Percentiles rank a stretch among this genome's conserved stretches.
Conservation (phyloP, 2,329 filamentous ascomycete genomes). For the Fusarium sp. region DNA sequence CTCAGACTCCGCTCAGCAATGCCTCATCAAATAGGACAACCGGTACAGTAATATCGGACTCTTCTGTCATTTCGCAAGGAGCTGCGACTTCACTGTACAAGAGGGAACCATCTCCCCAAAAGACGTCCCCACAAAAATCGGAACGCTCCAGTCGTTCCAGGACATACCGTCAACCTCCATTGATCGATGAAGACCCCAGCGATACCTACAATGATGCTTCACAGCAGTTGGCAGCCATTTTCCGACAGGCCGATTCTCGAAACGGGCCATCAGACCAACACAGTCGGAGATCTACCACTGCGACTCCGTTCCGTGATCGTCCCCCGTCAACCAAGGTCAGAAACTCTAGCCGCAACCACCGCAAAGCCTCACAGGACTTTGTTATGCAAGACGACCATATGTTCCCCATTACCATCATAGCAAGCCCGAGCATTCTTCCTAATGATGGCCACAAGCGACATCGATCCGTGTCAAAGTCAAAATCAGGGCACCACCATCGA, state of each 20-base stretch:
- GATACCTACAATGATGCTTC: slow-evolving; percentile 36
- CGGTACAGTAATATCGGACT: slow-evolving; percentile 17
- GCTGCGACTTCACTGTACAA: neutral
- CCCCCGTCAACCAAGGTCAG: neutral
- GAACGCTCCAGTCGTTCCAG: slow-evolving; percentile 11
- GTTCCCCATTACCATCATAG: slow-evolving; percentile 22
- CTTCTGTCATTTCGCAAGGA: slow-evolving; percentile 10
- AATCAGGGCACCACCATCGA: slow-evolving; percentile 18
- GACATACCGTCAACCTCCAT: slow-evolving; percentile 4
- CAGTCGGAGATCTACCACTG: neutral
- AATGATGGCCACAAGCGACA: slow-evolving; percentile 4
- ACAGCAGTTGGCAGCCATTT: neutral
- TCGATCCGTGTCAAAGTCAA: too few species aligned
- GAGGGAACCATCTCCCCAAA: neutral
- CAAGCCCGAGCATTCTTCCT: slow-evolving; percentile 31
- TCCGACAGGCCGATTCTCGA: slow-evolving; percentile 9
- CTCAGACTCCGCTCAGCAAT: slow-evolving; percentile 25
- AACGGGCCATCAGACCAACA: neutral
- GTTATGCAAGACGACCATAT: neutral
- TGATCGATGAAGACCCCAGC: slow-evolving; percentile 44
- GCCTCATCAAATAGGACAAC: slow-evolving; percentile 26
- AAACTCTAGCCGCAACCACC: slow-evolving; percentile 9
- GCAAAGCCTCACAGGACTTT: neutral
- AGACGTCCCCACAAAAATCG: slow-evolving; percentile 6
- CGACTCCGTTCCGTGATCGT: slow-evolving; percentile 4